Percentiles rank a stretch among this genome's conserved stretches.
Evolutionary conservation across 768 basidiomycete genomes (phyloP).

Genomic region (Naganishia randhawae): DNA sequence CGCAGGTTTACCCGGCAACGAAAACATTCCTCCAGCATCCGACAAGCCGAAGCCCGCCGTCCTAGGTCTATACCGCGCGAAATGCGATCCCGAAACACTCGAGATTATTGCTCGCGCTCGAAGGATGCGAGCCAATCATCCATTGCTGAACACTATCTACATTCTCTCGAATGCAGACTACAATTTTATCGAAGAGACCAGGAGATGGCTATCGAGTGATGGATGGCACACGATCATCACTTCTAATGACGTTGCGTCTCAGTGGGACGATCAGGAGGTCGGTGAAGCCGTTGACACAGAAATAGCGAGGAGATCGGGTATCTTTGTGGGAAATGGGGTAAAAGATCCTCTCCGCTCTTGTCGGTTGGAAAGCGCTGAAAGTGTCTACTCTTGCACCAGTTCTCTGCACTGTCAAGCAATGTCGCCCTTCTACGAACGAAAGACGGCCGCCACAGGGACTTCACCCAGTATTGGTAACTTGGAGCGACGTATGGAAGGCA

Average conservation of each 20-base stretch:
- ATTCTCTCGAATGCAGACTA: slow-evolving; percentile 45
- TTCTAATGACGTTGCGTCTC: slow-evolving; percentile 38
- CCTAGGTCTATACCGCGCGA: slow-evolving; percentile 45
- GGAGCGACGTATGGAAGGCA: not conserved
- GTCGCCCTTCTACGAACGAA: slow-evolving; percentile 45
- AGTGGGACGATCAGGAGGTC: slow-evolving; percentile 42
- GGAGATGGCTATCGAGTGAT: slow-evolving; percentile 45
- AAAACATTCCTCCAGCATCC: slow-evolving; percentile 45
- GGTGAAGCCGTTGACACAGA: slow-evolving; percentile 49
- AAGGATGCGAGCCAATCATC: slow-evolving; percentile 47
- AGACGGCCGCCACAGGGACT: slow-evolving; percentile 48
- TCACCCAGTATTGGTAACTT: slow-evolving; percentile 49
- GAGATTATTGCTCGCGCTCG: slow-evolving; percentile 49
- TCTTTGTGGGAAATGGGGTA: slow-evolving; percentile 51
- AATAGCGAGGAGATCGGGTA: slow-evolving; percentile 44
- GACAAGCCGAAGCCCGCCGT: slow-evolving; percentile 41
- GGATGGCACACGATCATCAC: slow-evolving; percentile 47
- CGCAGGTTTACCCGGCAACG: slow-evolving; percentile 45
- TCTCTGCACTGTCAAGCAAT: slow-evolving; percentile 46
- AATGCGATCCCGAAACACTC: slow-evolving; percentile 42
- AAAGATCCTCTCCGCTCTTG: slow-evolving; percentile 18
- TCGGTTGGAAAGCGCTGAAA: not conserved
- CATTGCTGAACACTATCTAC: slow-evolving; percentile 42
- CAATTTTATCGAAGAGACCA: slow-evolving; percentile 39
- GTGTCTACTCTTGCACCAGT: slow-evolving; percentile 31